Evolutionary conservation across 176 grass and related monocot species (phyloP).

Genomic region (Raddia guianensis): DNA sequence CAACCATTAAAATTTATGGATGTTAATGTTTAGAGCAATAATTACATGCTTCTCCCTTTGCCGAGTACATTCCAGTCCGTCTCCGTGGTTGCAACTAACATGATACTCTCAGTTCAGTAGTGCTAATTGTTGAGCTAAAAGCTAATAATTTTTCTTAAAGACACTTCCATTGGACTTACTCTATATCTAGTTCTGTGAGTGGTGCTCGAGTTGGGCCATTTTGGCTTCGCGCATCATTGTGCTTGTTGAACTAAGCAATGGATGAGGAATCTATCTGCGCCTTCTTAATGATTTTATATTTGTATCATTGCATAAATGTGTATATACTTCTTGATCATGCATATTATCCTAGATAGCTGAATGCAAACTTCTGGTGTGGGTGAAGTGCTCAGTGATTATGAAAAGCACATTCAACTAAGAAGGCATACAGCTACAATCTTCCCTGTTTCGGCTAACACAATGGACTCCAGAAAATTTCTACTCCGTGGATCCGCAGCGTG

Average conservation of each 20-base stretch:
- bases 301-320: not conserved
- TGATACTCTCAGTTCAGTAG: not conserved
- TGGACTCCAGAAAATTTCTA: not conserved
- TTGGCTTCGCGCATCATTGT: not conserved
- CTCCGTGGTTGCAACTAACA: not conserved
- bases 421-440: too few species aligned
- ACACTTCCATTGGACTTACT: not conserved
- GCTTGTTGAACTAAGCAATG: not conserved
- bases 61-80: not conserved
- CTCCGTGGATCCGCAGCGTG: not conserved
- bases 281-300: not conserved
- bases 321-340: not conserved
- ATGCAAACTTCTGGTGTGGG: not conserved
- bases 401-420: too few species aligned
- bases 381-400: too few species aligned
- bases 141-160: not conserved
- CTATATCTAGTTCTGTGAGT: not conserved
- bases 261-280: not conserved
- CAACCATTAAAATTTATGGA: constrained; percentile 24
- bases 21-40: constrained; percentile 29
- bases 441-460: too few species aligned
- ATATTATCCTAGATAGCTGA: not conserved
- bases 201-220: not conserved
- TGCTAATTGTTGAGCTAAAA: constrained; percentile 2
- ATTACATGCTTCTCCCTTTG: constrained; percentile 18